These are phyloP conservation scores for Ceratobasidium papillatum DNA, from an alignment of 1,284 basidiomycete genomes.

Conservation along the genomic window DNA sequence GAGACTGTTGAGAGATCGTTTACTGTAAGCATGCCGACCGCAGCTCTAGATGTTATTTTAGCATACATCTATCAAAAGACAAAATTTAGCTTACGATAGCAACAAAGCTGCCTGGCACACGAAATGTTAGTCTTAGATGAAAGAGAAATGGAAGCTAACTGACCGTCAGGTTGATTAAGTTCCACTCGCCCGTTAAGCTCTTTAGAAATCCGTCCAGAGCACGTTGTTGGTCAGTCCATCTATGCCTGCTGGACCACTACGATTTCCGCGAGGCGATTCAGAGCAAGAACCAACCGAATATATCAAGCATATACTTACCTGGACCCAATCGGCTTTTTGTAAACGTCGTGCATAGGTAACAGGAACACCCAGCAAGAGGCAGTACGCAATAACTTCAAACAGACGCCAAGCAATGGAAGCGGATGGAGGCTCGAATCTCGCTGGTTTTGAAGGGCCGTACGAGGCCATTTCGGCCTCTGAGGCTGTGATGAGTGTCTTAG, in stretches of 20 bases:
- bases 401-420: constrained; percentile 16
- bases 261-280: not conserved
- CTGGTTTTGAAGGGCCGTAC: constrained; percentile 26
- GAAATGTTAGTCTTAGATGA: not conserved
- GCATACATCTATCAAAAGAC: not conserved
- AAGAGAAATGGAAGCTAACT: constrained; percentile 26
- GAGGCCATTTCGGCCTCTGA: constrained; percentile 26
- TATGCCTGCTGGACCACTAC: constrained; percentile 43
- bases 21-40: constrained; percentile 41
- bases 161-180: constrained; percentile 44
- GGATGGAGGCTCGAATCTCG: not conserved
- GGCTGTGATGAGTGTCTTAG: not conserved
- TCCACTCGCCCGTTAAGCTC: constrained; percentile 42
- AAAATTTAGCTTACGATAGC: constrained; percentile 11
- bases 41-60: constrained; percentile 21
- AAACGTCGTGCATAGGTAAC: constrained; percentile 38
- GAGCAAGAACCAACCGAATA: not conserved
- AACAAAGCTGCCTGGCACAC: constrained; percentile 9
- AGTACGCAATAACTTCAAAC: constrained; percentile 32
- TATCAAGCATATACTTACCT: constrained; percentile 27
- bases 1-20: constrained; percentile 24
- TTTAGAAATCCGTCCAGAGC: constrained; percentile 44
- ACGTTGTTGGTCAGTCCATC: constrained; percentile 43
- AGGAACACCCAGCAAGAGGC: constrained; percentile 38
- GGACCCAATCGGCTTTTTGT: constrained; percentile 42